A percentile compares a stretch with the other conserved stretches of the same genome.
Evolutionary conservation across 179 eudicot species (phyloP).

Genomic region (Silene coronaria): DNA sequence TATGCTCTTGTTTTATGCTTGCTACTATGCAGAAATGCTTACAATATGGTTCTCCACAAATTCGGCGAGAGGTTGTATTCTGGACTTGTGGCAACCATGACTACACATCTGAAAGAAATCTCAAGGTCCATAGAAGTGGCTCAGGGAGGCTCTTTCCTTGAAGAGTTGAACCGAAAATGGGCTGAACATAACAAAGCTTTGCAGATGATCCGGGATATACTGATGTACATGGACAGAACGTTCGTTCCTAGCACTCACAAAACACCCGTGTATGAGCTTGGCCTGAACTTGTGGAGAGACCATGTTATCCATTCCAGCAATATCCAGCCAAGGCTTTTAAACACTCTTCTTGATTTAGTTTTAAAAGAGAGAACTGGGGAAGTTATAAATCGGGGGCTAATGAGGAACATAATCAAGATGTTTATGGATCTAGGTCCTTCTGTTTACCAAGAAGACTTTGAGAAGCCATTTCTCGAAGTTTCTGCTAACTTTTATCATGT

Average conservation of each 20-base stretch:
- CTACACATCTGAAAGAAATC: slow-evolving; percentile 64
- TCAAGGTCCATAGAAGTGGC: slow-evolving; percentile 67
- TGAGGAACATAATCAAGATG: slow-evolving; percentile 82
- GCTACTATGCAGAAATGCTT: slow-evolving; percentile 63
- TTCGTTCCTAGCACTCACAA: slow-evolving; percentile 76
- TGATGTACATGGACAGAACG: slow-evolving; percentile 95
- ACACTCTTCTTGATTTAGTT: slow-evolving; percentile 66
- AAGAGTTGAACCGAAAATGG: slow-evolving; percentile 86
- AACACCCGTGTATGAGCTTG: slow-evolving; percentile 84
- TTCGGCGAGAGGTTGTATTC: slow-evolving; percentile 84
- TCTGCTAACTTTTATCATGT: slow-evolving; percentile 72
- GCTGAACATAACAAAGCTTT: slow-evolving; percentile 81
- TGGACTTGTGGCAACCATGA: slow-evolving; percentile 79
- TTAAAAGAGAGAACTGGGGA: slow-evolving; percentile 66
- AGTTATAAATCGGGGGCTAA: slow-evolving; percentile 70
- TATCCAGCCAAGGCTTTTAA: slow-evolving; percentile 62
- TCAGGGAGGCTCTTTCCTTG: slow-evolving; percentile 77
- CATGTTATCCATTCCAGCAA: slow-evolving; percentile 54
- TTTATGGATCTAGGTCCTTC: slow-evolving; percentile 74
- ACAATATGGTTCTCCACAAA: slow-evolving; percentile 95
- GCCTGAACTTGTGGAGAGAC: slow-evolving; percentile 86
- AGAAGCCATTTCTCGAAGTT: slow-evolving; percentile 73
- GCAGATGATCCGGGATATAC: slow-evolving; percentile 87
- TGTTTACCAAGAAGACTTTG: slow-evolving; percentile 88
- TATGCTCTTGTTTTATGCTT: slow-evolving; percentile 3